Conservation (phyloP, 2,329 filamentous ascomycete species). For the Gliomastix tumulicola region DNA sequence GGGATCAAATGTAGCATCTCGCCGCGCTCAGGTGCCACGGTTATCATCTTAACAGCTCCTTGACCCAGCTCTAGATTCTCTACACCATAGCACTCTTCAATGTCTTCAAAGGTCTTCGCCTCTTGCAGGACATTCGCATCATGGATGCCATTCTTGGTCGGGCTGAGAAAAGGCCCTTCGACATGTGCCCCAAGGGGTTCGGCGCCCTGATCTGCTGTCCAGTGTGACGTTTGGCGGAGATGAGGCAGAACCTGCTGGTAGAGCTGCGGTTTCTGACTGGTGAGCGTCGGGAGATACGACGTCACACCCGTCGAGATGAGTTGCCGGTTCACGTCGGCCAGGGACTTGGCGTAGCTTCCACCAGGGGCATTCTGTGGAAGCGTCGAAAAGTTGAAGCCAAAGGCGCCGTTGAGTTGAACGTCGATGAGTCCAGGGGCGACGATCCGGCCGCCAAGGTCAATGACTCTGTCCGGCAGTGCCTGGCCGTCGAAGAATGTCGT, state of each 20-base stretch:
- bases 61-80: slow-evolving; percentile 50
- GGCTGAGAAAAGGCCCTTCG: slow-evolving; percentile 82
- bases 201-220: slow-evolving; percentile 61
- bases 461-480: slow-evolving; percentile 61
- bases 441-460: slow-evolving; percentile 79
- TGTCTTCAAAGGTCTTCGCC: slow-evolving; percentile 56
- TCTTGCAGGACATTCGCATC: slow-evolving; percentile 65
- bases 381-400: slow-evolving; percentile 86
- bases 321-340: slow-evolving; percentile 62
- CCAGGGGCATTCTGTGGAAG: slow-evolving; percentile 61
- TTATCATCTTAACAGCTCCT: slow-evolving; percentile 67
- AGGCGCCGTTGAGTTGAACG: slow-evolving; percentile 85
- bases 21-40: slow-evolving; percentile 75
- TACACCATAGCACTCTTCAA: slow-evolving; percentile 65
- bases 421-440: slow-evolving; percentile 84
- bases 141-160: slow-evolving; percentile 82
- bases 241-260: slow-evolving; percentile 76
- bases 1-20: slow-evolving; percentile 63
- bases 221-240: slow-evolving; percentile 63
- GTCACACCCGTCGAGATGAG: slow-evolving; percentile 79
- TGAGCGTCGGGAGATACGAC: slow-evolving; percentile 79
- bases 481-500: slow-evolving; percentile 61
- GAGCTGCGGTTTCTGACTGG: slow-evolving; percentile 71
- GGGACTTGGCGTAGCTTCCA: slow-evolving; percentile 62
- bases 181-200: slow-evolving; percentile 87